A percentile compares a stretch with the other conserved stretches of the same genome.
phyloP scores from a whole-genome alignment of 371 early-diverging fungal species.

The Encephalitozoon romaleae region DNA sequence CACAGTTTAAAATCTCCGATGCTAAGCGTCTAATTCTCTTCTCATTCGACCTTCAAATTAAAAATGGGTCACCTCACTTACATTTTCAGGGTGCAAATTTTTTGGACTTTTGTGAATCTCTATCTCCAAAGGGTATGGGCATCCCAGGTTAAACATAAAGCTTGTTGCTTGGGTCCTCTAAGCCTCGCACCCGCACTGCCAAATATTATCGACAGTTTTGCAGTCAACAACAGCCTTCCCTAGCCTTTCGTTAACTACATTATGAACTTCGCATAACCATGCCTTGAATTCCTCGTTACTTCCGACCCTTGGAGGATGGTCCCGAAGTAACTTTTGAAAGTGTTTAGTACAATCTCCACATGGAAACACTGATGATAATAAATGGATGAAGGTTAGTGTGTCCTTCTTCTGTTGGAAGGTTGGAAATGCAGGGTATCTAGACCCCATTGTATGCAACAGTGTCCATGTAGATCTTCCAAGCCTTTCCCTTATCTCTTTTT shows the following conservation, averaged over 20 bases:
- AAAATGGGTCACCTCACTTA: conserved; percentile 18
- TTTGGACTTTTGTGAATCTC: background rate
- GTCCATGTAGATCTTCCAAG: conserved; percentile 90
- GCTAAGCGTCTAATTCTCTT: conserved; percentile 73
- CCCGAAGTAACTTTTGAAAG: conserved; percentile 64
- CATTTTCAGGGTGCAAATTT: conserved; percentile 32
- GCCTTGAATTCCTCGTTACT: conserved; percentile 66
- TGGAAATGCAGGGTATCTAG: conserved; percentile 83
- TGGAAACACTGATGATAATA: conserved; percentile 80
- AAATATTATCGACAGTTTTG: conserved; percentile 74
- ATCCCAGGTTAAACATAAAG: background rate
- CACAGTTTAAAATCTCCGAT: conserved; percentile 90
- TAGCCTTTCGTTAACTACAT: conserved; percentile 80
- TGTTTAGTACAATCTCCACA: conserved; percentile 74
- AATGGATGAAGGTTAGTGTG: conserved; percentile 70
- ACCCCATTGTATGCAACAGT: conserved; percentile 89
- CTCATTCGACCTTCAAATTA: conserved; percentile 42
- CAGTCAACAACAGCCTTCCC: conserved; percentile 86
- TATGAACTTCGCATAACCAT: conserved; percentile 89
- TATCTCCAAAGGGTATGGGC: background rate
- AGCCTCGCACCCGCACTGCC: conserved; percentile 65
- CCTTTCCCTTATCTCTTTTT: conserved; percentile 66
- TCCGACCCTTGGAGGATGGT: conserved; percentile 73
- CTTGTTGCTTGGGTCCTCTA: background rate
- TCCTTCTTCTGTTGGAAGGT: conserved; percentile 67